A percentile compares a stretch with the other conserved stretches of the same genome.
Conservation (phyloP, 2,329 filamentous ascomycete genomes). For the Neofusicoccum sp. region DNA sequence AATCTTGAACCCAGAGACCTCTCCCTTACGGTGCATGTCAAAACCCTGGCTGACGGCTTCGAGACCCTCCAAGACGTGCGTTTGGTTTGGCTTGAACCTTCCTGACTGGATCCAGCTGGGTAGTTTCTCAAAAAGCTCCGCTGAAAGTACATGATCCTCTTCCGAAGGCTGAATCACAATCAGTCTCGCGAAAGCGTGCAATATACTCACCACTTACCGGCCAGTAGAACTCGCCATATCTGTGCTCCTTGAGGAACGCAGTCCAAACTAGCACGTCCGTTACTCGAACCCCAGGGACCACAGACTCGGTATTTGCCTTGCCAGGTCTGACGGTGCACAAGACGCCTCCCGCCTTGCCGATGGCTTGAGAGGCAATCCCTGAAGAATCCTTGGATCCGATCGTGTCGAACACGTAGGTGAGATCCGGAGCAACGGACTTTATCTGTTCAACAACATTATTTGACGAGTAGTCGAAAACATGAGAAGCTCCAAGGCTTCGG, state of each 20-base stretch:
- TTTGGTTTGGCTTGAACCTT: slow-evolving; percentile 39
- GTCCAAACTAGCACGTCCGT: slow-evolving; percentile 50
- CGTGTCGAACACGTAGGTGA: slow-evolving; percentile 47
- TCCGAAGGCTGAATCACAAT: slow-evolving; percentile 32
- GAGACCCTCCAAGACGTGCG: slow-evolving; percentile 36
- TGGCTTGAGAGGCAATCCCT: slow-evolving; percentile 33
- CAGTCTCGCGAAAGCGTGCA: not conserved
- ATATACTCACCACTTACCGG: slow-evolving; percentile 34
- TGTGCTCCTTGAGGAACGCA: slow-evolving; percentile 45
- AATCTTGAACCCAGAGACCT: slow-evolving; percentile 45
- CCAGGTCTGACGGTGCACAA: slow-evolving; percentile 49
- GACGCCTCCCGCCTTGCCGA: slow-evolving; percentile 31
- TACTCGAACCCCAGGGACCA: slow-evolving; percentile 37
- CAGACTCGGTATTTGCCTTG: slow-evolving; percentile 43
- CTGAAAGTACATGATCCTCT: slow-evolving; percentile 40
- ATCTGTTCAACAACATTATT: slow-evolving; percentile 41
- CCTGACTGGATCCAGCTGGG: slow-evolving; percentile 38
- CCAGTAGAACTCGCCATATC: slow-evolving; percentile 41
- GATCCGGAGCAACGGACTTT: slow-evolving; percentile 32
- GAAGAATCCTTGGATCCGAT: slow-evolving; percentile 47
- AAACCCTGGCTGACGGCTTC: slow-evolving; percentile 40
- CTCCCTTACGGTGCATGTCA: slow-evolving; percentile 42
- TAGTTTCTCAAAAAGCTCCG: slow-evolving; percentile 43
- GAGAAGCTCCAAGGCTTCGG: slow-evolving; percentile 33
- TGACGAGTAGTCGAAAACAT: slow-evolving; percentile 47